Evolutionary conservation across 306 rosid species (phyloP).

Genomic region (Cyamopsis tetragonoloba): DNA sequence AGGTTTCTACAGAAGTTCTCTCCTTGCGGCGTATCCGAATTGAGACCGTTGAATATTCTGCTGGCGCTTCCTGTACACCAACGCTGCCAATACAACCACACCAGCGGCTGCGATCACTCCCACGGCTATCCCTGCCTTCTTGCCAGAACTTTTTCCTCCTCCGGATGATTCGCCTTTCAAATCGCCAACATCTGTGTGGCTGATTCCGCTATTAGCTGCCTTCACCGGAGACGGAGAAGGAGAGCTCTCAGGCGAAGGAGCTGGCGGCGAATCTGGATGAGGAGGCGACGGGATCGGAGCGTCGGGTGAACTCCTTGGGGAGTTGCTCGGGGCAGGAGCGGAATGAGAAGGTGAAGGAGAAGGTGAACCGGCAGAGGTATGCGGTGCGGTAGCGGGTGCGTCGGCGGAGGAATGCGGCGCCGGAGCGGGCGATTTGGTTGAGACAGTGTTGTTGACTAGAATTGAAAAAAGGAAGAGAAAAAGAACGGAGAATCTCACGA

Average conservation of each 20-base stretch:
- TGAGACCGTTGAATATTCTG: slow-evolving; percentile 65
- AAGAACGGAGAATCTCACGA: slow-evolving; percentile 26
- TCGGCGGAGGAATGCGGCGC: slow-evolving; percentile 4
- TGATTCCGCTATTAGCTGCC: background rate
- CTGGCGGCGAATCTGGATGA: slow-evolving; percentile 24
- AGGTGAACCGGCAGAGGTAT: slow-evolving; percentile 10
- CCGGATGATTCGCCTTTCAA: slow-evolving; percentile 22
- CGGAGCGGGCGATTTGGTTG: slow-evolving; percentile 34
- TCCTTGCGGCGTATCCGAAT: slow-evolving; percentile 59
- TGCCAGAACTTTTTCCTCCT: slow-evolving; percentile 64
- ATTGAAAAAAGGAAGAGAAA: slow-evolving; percentile 27
- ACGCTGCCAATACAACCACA: slow-evolving; percentile 43
- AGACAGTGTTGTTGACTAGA: slow-evolving; percentile 17
- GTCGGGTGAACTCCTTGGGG: slow-evolving; percentile 27
- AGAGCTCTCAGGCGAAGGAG: slow-evolving; percentile 22
- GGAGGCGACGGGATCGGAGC: slow-evolving; percentile 12
- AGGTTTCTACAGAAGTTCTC: slow-evolving; percentile 60
- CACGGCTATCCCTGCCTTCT: slow-evolving; percentile 73
- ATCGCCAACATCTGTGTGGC: background rate
- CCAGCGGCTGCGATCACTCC: slow-evolving; percentile 55
- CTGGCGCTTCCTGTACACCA: slow-evolving; percentile 75
- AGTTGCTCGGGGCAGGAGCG: slow-evolving; percentile 17
- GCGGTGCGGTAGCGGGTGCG: slow-evolving; percentile 34
- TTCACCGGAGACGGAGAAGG: slow-evolving; percentile 19
- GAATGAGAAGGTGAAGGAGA: slow-evolving; percentile 22